These are phyloP conservation scores for Colletotrichum chrysophilum DNA, from an alignment of 2,329 filamentous ascomycete genomes.

Conservation along the genomic window DNA sequence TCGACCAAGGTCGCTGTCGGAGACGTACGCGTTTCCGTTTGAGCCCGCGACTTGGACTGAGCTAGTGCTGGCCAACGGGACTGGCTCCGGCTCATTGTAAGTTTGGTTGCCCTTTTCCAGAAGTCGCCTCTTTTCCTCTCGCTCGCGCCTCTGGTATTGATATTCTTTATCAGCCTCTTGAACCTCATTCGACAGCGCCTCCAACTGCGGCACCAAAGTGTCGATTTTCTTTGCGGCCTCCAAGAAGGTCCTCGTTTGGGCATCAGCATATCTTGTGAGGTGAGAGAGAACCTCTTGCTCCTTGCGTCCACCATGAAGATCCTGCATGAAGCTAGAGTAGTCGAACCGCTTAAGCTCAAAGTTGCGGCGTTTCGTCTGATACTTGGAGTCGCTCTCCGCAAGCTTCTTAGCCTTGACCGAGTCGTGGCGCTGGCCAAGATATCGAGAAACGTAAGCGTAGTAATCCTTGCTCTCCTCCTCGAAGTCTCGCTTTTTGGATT, in stretches of 20 bases:
- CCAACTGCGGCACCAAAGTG: slow-evolving; percentile 83
- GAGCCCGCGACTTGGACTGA: slow-evolving; percentile 33
- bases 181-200: slow-evolving; percentile 89
- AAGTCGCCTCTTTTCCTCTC: slow-evolving; percentile 90
- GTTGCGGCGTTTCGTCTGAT: slow-evolving; percentile 89
- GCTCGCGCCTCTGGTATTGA: slow-evolving; percentile 90
- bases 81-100: slow-evolving; percentile 72
- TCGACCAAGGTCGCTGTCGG: slow-evolving; percentile 73
- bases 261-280: slow-evolving; percentile 90
- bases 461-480: slow-evolving; percentile 99
- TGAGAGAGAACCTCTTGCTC: slow-evolving; percentile 96
- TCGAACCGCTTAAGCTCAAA: slow-evolving; percentile 98
- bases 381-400: slow-evolving; percentile 93
- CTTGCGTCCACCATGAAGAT: slow-evolving; percentile 97
- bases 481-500: slow-evolving; percentile 96
- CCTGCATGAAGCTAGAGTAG: slow-evolving; percentile 99
- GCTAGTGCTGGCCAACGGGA: slow-evolving; percentile 43
- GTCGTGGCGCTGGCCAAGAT: slow-evolving; percentile 95
- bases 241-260: slow-evolving; percentile 84
- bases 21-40: slow-evolving; percentile 56
- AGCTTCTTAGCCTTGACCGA: slow-evolving; percentile 98
- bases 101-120: slow-evolving; percentile 85
- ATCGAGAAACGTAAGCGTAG: slow-evolving; percentile 92
- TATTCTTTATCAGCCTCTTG: slow-evolving; percentile 94
- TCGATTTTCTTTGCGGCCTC: slow-evolving; percentile 87